These are phyloP conservation scores for Chlamydomonas sphaeroides DNA, from an alignment of 139 green algal genomes.

Conservation along the genomic window DNA sequence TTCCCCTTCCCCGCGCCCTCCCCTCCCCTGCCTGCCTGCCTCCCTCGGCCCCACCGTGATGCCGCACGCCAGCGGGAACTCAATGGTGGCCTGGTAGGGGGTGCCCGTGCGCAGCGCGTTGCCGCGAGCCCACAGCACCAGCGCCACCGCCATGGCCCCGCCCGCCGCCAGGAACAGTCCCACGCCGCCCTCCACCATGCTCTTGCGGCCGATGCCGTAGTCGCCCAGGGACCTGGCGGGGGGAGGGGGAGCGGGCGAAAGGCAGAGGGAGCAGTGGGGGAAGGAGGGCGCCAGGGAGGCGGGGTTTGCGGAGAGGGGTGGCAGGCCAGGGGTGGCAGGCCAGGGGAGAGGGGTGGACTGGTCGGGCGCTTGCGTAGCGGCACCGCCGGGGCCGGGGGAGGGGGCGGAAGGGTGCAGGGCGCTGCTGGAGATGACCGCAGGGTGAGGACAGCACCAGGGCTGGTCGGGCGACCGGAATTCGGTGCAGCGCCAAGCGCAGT, in stretches of 20 bases:
- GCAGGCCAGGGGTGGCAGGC: background rate
- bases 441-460: too few species aligned
- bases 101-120: conserved; percentile 56
- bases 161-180: conserved; percentile 87
- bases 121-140: conserved; percentile 56
- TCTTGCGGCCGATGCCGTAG: conserved; percentile 84
- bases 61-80: conserved; percentile 94
- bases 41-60: conserved; percentile 74
- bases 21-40: too few species aligned
- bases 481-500: too few species aligned
- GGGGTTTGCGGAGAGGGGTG: too few species aligned
- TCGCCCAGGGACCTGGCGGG: conserved; percentile 79
- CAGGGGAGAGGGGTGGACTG: too few species aligned
- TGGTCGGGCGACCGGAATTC: too few species aligned
- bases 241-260: background rate
- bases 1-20: background rate
- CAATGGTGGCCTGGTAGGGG: conserved; percentile 80
- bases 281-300: background rate
- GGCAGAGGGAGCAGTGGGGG: background rate
- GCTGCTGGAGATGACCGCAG: too few species aligned
- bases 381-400: too few species aligned
- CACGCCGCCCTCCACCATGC: conserved; percentile 81
- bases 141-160: conserved; percentile 48
- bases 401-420: too few species aligned
- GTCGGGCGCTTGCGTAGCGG: too few species aligned